Evolutionary conservation across 2,329 filamentous ascomycete species (phyloP).

Genomic region (Fusarium sulawesiense): DNA sequence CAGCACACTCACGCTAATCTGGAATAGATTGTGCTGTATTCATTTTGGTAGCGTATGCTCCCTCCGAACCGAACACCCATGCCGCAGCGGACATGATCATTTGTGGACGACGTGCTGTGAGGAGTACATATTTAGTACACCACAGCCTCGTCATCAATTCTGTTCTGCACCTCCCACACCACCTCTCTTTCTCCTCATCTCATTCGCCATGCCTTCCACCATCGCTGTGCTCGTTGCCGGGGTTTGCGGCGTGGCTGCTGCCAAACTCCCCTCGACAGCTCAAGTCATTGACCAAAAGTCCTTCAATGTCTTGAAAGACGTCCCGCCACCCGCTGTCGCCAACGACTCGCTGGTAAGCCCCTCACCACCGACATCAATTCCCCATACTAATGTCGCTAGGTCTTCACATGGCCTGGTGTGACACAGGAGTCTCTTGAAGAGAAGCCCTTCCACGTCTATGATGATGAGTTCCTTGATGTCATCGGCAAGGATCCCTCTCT

Average conservation of each 20-base stretch:
- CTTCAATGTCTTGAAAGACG: conserved; percentile 38
- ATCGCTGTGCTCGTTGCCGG: conserved; percentile 35
- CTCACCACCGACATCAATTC: rapidly evolving
- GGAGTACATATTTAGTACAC: conserved; percentile 27
- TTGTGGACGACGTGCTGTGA: neutral
- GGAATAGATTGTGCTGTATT: neutral
- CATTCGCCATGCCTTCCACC: conserved; percentile 34
- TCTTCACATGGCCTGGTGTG: conserved; percentile 42
- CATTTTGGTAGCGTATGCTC: neutral
- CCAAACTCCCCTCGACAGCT: conserved; percentile 30
- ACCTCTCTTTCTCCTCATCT: conserved; percentile 3
- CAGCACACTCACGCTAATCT: rapidly evolving
- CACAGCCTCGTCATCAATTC: neutral
- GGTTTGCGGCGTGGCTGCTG: conserved; percentile 58
- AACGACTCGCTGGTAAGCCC: conserved; percentile 31
- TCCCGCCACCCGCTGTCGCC: conserved; percentile 31
- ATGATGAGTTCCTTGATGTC: conserved; percentile 62
- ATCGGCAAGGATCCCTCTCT: conserved; percentile 62
- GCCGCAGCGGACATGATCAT: conserved; percentile 3
- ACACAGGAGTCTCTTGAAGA: conserved; percentile 35
- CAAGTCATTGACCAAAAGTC: conserved; percentile 41
- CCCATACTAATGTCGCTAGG: neutral
- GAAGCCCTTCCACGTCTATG: conserved; percentile 53
- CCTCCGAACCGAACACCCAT: neutral
- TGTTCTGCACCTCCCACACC: neutral